phyloP scores from a whole-genome alignment of 805 yeast species.

The Candida verbasci region DNA sequence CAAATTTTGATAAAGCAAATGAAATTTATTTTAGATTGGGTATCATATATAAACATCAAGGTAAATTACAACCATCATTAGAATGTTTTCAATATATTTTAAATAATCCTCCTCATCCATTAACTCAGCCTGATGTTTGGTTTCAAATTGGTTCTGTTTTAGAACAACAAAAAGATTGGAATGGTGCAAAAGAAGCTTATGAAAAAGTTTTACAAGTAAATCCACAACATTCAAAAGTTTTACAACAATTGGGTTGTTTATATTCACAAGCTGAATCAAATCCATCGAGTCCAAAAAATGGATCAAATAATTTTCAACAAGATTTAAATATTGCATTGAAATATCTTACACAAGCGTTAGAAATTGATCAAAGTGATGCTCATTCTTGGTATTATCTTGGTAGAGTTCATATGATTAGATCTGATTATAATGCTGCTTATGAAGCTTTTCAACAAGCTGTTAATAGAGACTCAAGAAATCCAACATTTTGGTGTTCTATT shows the following conservation, averaged over 20 bases:
- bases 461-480: slow-evolving; percentile 92
- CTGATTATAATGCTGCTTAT: slow-evolving; percentile 92
- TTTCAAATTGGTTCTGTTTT: slow-evolving; percentile 95
- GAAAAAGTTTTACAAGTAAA: slow-evolving; percentile 85
- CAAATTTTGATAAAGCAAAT: slow-evolving; percentile 91
- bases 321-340: slow-evolving; percentile 81
- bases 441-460: slow-evolving; percentile 99
- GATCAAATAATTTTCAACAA: slow-evolving; percentile 46
- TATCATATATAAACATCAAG: slow-evolving; percentile 93
- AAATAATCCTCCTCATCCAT: slow-evolving; percentile 88
- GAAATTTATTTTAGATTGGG: slow-evolving; percentile 96
- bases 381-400: slow-evolving; percentile 97
- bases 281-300: slow-evolving; percentile 18
- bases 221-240: slow-evolving; percentile 92
- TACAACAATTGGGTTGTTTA: slow-evolving; percentile 93
- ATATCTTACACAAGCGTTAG: slow-evolving; percentile 80
- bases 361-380: slow-evolving; percentile 86
- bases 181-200: slow-evolving; percentile 90
- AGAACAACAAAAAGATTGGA: slow-evolving; percentile 89
- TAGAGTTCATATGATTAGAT: slow-evolving; percentile 93
- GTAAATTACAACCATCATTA: slow-evolving; percentile 77
- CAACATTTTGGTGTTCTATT: slow-evolving; percentile 95
- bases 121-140: slow-evolving; percentile 97
- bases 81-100: slow-evolving; percentile 94
- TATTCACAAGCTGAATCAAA: slow-evolving; percentile 60